A percentile compares a stretch with the other conserved stretches of the same genome.
Evolutionary conservation across 257 asterid species (phyloP).

Genomic region (Nicotiana undulata): DNA sequence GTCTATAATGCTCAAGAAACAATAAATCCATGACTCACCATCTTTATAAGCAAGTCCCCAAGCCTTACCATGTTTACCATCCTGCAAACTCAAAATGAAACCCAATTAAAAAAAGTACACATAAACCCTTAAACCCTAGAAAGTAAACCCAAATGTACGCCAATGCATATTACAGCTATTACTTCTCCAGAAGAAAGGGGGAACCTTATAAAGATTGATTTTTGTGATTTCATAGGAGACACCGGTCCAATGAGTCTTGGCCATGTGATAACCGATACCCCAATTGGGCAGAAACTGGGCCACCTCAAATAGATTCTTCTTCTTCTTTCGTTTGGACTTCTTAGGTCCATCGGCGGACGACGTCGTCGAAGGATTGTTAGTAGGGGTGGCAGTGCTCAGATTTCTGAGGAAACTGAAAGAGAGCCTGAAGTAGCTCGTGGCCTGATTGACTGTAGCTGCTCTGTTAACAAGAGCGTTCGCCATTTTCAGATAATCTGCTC

Average conservation of each 20-base stretch:
- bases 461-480: constrained; percentile 42
- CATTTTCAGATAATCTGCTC: constrained; percentile 25
- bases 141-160: neutral
- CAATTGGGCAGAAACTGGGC: constrained; percentile 91
- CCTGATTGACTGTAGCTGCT: constrained; percentile 27
- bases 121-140: constrained; percentile 11
- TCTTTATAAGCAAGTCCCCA: constrained; percentile 88
- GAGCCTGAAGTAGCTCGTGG: constrained; percentile 31
- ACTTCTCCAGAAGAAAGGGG: neutral
- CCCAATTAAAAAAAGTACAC: neutral
- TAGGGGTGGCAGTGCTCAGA: constrained; percentile 31
- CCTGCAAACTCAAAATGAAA: constrained; percentile 41
- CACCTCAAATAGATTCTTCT: constrained; percentile 90
- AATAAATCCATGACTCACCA: constrained; percentile 29
- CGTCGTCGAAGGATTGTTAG: constrained; percentile 13
- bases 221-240: constrained; percentile 85
- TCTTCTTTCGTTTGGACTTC: constrained; percentile 64
- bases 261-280: constrained; percentile 96
- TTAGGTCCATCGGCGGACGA: constrained; percentile 21
- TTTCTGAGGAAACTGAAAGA: constrained; percentile 42
- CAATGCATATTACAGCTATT: neutral
- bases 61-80: constrained; percentile 95
- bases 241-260: constrained; percentile 74
- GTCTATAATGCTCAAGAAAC: neutral
- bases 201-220: constrained; percentile 87